Evolutionary conservation across 805 yeast species (phyloP).

Genomic region (Wickerhamomyces ciferrii): DNA sequence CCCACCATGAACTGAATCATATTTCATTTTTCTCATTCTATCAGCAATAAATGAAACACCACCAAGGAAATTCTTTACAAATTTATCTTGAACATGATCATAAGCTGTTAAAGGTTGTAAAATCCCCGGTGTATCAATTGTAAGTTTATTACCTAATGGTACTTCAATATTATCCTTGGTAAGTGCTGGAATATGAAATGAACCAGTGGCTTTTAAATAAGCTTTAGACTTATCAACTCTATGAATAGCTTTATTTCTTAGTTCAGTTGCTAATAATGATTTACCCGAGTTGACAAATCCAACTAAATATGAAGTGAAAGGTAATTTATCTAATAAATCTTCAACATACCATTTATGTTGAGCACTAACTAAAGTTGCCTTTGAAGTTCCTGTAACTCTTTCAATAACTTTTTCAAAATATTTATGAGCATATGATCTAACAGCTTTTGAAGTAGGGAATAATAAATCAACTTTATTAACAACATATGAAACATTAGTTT

Average conservation of each 20-base stretch:
- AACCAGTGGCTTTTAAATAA: slow-evolving; percentile 24
- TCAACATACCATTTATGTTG: slow-evolving; percentile 46
- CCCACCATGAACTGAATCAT: slow-evolving; percentile 35
- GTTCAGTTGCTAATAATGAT: slow-evolving; percentile 49
- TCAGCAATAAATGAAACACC: slow-evolving; percentile 25
- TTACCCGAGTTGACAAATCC: slow-evolving; percentile 73
- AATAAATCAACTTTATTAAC: slow-evolving; percentile 40
- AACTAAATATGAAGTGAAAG: slow-evolving; percentile 40
- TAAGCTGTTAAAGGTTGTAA: slow-evolving; percentile 20
- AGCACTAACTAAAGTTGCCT: slow-evolving; percentile 46
- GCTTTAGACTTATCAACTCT: slow-evolving; percentile 3
- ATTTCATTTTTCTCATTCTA: slow-evolving; percentile 24
- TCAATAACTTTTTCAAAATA: slow-evolving; percentile 26
- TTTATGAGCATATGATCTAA: slow-evolving; percentile 23
- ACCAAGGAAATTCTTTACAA: slow-evolving; percentile 24
- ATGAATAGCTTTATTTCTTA: slow-evolving; percentile 27
- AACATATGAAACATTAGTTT: slow-evolving; percentile 15
- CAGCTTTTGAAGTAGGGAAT: slow-evolving; percentile 25
- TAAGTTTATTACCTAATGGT: slow-evolving; percentile 24
- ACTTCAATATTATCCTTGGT: slow-evolving; percentile 50
- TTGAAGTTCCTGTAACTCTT: slow-evolving; percentile 23
- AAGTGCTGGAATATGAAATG: slow-evolving; percentile 58
- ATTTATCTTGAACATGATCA: slow-evolving; percentile 20
- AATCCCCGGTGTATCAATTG: slow-evolving; percentile 37
- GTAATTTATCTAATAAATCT: slow-evolving; percentile 31